Evolutionary conservation across 2,329 filamentous ascomycete species (phyloP), one percentile per base, ranked within the genome.

Genomic region (Xylariaceae sp.): DNA sequence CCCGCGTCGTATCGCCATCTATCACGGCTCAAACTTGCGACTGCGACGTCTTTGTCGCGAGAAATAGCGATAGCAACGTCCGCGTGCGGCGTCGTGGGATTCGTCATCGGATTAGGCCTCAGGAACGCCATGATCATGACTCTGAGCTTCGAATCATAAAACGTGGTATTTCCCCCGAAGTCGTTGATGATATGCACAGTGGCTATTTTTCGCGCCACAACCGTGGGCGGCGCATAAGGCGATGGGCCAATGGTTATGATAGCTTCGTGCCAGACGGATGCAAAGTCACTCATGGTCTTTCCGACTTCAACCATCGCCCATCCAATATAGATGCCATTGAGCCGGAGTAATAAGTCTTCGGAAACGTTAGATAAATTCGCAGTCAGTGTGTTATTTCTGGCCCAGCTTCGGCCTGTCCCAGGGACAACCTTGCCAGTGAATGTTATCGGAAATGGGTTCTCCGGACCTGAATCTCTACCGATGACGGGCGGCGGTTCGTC

Each of bases 301-400:
- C 66, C 65, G 0, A 72, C 69, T 1, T 75, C 57, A 1, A 82
- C 61, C 0, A 76, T 69, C 0, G 77, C 79, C 85, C 85, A 88
- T 2, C 82, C 84, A 37, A 85, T 82, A 62, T 85, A 88, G 6
- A 85, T 76, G 0, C 85, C 86, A 12, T 73, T 70, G 47, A 88
- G 72, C 2, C 79, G 76, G 57, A 79, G 69, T 19, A 75, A 71
- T 39, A 86, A 66, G 32, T 80, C 74, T 22, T 79, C 77, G 0
- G 80, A 72, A 0, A 86, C 71, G 9, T 73, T 75, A 0, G 63
- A 61, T 1, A 88, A 67, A 54, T 79, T 83, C 0, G 82, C 77
- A 0, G 79, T 82, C 0, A 81, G 80, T 1, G 78, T 70, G 4
- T 43, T 26, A 16, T n/a, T 22, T 12, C 29, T 26, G 0, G 62